Conservation (phyloP, 1,284 basidiomycete species). For the Hemileia vastatrix region DNA sequence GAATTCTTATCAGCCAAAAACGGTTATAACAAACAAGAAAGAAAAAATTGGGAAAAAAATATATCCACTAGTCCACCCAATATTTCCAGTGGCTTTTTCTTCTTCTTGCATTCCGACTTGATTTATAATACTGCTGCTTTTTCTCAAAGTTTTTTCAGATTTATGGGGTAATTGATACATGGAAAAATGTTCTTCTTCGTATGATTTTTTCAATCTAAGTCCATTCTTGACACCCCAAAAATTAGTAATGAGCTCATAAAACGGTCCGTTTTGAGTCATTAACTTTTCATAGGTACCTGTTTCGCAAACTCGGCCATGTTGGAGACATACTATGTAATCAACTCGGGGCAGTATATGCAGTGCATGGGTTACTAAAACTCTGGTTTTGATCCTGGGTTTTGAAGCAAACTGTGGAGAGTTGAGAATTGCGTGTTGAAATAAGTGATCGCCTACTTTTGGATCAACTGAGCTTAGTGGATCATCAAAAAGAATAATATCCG, state of each 20-base stretch:
- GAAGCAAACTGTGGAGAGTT: too few relatives aligned
- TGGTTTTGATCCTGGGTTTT: neutral
- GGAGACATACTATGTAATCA: conserved; percentile 52
- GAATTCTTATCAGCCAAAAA: neutral
- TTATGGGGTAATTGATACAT: conserved; percentile 34
- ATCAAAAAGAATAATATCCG: neutral
- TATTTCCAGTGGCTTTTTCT: neutral
- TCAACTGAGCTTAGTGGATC: neutral
- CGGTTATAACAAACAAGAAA: neutral
- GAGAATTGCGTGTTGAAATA: too few relatives aligned
- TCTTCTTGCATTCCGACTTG: conserved; percentile 3
- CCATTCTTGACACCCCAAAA: conserved; percentile 53
- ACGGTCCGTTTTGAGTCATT: conserved; percentile 55
- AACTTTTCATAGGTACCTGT: conserved; percentile 64
- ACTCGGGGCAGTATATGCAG: conserved; percentile 25
- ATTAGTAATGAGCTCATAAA: conserved; percentile 60
- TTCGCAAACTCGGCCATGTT: conserved; percentile 65
- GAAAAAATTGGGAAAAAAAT: neutral
- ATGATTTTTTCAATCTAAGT: conserved; percentile 27
- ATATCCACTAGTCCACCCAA: conserved; percentile 2
- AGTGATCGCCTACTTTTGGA: neutral
- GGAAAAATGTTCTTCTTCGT: conserved; percentile 44
- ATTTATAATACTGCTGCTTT: conserved; percentile 58
- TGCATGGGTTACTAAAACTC: conserved; percentile 6
- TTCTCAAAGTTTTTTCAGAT: conserved; percentile 44